Conservation (phyloP, 805 yeast genomes). For the Scheffersomyces coipomensis region DNA sequence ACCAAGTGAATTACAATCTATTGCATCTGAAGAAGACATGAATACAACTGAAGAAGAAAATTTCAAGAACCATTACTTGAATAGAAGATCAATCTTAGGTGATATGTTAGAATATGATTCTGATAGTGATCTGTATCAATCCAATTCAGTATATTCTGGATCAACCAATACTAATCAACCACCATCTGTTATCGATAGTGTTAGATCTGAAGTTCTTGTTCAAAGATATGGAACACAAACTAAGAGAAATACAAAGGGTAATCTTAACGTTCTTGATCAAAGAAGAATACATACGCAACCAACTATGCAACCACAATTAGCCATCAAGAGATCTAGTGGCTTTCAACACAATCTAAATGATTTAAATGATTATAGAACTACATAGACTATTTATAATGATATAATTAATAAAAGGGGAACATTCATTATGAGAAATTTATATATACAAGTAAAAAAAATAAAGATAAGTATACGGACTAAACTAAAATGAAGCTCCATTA, state of each 20-base stretch:
- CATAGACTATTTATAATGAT: too few species aligned
- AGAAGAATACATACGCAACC: not conserved
- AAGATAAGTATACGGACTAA: not conserved
- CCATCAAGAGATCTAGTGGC: slow-evolving; percentile 2
- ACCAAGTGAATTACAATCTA: not conserved
- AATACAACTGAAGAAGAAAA: slow-evolving; percentile 14
- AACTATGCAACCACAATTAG: not conserved
- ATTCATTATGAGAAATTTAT: not conserved
- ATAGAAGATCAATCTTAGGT: slow-evolving; percentile 41
- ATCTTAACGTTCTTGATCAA: not conserved
- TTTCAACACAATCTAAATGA: slow-evolving; percentile 1
- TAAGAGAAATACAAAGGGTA: not conserved
- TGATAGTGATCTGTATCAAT: slow-evolving; percentile 1
- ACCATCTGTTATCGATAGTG: not conserved
- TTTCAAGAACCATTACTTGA: slow-evolving; percentile 22
- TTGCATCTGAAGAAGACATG: not conserved
- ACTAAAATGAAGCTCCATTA: not conserved
- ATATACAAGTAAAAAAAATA: not conserved
- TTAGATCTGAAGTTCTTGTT: not conserved
- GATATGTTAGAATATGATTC: slow-evolving; percentile 46
- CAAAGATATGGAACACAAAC: slow-evolving; percentile 7
- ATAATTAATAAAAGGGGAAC: not conserved
- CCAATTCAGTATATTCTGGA: not conserved
- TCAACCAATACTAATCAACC: not conserved
- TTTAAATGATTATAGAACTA: not conserved